Conservation (phyloP, 768 basidiomycete genomes). For the Cystobasidium tubakii region DNA sequence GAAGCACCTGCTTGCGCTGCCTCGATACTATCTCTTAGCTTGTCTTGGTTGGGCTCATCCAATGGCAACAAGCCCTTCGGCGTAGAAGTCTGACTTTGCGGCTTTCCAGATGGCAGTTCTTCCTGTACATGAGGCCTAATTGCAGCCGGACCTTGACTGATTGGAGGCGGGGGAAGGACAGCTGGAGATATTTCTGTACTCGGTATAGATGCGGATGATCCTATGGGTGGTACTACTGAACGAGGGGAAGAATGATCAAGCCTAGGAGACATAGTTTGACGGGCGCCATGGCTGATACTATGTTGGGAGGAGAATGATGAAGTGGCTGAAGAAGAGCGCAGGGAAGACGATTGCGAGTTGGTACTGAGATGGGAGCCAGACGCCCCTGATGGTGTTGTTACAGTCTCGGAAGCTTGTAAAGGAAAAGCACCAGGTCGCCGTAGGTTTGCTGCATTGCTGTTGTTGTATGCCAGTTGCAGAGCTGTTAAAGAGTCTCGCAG, state of each 20-base stretch:
- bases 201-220: neutral
- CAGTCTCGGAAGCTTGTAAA: neutral
- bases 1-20: neutral
- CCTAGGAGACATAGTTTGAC: neutral
- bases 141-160: neutral
- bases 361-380: neutral
- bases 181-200: neutral
- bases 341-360: neutral
- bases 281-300: neutral
- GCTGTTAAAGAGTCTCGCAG: constrained; percentile 8
- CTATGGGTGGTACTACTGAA: neutral
- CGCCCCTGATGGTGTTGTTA: constrained; percentile 2
- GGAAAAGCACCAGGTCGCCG: neutral
- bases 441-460: neutral
- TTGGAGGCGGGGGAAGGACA: neutral
- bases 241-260: neutral
- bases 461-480: neutral
- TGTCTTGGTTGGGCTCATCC: neutral
- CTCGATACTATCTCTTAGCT: neutral
- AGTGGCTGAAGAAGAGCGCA: neutral
- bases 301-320: neutral
- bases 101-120: neutral
- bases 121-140: neutral
- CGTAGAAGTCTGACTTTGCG: neutral
- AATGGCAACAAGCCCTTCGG: neutral